Evolutionary conservation across 176 grass and related monocot genomes (phyloP), one percentile per base, ranked within the genome.

Genomic region (Avena eriantha): DNA sequence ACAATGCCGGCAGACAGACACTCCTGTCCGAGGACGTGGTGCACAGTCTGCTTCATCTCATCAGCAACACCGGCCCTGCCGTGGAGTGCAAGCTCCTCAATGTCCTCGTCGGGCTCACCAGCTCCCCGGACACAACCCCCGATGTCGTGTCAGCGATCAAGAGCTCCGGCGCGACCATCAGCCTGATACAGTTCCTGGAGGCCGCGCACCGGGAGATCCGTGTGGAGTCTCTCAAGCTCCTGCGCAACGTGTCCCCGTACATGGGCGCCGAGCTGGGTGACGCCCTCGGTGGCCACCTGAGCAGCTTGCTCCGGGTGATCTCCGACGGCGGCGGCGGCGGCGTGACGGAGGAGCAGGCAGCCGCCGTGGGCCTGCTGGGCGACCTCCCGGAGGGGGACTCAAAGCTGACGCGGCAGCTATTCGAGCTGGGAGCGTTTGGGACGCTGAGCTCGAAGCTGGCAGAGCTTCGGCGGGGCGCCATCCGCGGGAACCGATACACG

Each of bases 121-220:
- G 79, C 69, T 92, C 93, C 49, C 69, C 85, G 1, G 35, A 31
- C 2, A 90, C 89, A n/a, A 91, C 83, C n/a, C 22, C 75, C 23
- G 41, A 92, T 54, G 70, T 98, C 51, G 95, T 92, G 15, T 66
- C 83, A n/a, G 89, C 86, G 17, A 69, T 98, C 73, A 95, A 83
- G 69, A 95, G 89, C 91, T 98, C 93, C 56, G 95, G 93, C 29
- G 95, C 95, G 0, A 87, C 88, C 55, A 95, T 92, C 83, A 93
- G 95, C 82, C 72, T 98, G n/a, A 73, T 93, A 81, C 95, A 95
- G 82, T 98, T 95, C 89, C 86, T 95, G 58, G 95, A 95, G 78
- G 95, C 95, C 2, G 69, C 88, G 46, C 91, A 95, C 76, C 85
- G 76, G 64, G 95, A 98, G 24, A 93, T 93, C 85, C 91, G 93